phyloP scores from a whole-genome alignment of 2,329 filamentous ascomycete species.

The Calonectria crousiana region DNA sequence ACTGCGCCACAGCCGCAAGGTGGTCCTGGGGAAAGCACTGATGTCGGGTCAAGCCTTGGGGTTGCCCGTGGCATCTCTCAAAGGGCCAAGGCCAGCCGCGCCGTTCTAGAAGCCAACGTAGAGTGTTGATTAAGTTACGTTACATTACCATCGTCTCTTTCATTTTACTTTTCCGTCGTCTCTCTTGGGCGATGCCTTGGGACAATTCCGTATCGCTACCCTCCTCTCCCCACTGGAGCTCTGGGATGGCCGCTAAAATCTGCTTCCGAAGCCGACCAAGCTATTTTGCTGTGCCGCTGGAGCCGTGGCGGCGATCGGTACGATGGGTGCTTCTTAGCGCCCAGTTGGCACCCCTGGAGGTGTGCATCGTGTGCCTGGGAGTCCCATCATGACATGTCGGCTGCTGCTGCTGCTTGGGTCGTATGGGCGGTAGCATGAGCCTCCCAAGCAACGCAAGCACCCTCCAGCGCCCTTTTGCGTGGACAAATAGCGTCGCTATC shows the following conservation, averaged over 20 bases:
- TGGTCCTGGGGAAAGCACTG: background rate
- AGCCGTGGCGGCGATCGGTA: background rate
- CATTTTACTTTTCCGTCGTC: background rate
- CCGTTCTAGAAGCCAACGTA: background rate
- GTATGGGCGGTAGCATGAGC: background rate
- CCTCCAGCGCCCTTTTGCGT: background rate
- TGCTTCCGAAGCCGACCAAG: constrained; percentile 7
- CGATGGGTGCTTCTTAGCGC: background rate
- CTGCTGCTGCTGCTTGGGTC: background rate
- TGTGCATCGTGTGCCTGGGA: background rate
- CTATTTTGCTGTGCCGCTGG: background rate
- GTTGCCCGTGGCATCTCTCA: background rate
- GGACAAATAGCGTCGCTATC: background rate
- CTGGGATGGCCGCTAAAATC: constrained; percentile 25
- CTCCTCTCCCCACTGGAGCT: background rate
- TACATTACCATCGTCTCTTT: background rate
- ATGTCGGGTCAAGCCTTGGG: background rate
- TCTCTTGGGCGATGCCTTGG: background rate
- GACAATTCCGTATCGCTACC: background rate
- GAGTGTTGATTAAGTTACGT: background rate
- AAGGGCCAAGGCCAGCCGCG: background rate
- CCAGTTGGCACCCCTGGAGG: background rate
- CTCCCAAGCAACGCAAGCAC: background rate
- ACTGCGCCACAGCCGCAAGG: constrained; percentile 42
- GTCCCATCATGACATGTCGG: background rate